phyloP scores from a whole-genome alignment of 176 grass and related monocot species.

The Aegilops longissima region DNA sequence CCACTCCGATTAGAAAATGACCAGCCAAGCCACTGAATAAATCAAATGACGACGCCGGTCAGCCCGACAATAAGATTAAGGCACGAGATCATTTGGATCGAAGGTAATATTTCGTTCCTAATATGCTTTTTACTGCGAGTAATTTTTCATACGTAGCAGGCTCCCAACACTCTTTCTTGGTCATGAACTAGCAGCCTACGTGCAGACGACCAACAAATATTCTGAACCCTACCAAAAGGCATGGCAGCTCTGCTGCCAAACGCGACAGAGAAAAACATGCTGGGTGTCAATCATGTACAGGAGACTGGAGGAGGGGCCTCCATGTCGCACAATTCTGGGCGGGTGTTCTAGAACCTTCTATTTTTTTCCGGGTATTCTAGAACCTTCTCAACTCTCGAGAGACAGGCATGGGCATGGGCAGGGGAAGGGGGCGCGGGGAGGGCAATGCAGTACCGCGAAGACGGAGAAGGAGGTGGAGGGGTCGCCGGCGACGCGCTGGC shows the following conservation, averaged over 20 bases:
- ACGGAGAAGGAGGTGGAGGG: constrained; percentile 86
- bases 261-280: background rate
- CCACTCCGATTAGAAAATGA: background rate
- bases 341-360: background rate
- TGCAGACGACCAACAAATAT: background rate
- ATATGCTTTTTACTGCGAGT: background rate
- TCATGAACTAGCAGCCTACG: background rate
- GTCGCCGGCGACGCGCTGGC: constrained; percentile 66
- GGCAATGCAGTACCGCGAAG: constrained; percentile 73
- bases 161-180: background rate
- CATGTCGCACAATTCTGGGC: constrained; percentile 15
- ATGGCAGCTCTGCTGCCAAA: background rate
- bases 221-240: background rate
- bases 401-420: background rate
- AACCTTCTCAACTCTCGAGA: background rate
- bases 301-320: background rate
- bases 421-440: background rate
- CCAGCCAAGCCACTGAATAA: background rate
- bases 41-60: background rate
- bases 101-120: background rate
- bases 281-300: constrained; percentile 21
- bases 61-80: background rate
- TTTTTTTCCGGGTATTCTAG: background rate
- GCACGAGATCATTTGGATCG: background rate
- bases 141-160: background rate